Base-by-base conservation (phyloP, 257 asterid species). In the Forsythia suspensa region DNA sequence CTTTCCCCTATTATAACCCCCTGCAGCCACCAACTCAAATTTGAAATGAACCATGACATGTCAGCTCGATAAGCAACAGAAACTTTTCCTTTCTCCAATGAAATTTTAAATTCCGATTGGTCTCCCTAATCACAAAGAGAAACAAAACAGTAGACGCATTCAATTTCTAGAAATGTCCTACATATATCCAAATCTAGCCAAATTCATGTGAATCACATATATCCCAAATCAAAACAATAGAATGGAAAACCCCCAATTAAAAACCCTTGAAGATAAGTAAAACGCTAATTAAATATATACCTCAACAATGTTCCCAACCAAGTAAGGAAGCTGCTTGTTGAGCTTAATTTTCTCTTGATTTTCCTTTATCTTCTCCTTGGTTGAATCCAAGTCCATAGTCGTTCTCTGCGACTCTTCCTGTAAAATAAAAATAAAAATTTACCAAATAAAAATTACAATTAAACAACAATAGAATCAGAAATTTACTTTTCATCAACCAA, bases 221-320 rank as follows among this genome's bases (percentile, higher is more conserved):
- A 21, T 71, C 75, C 42, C 18, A 65, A 68, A 40, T 44, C 68
- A 40, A 76, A 52, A 43, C 38, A n/a, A 13, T 9, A 13, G 8
- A 39, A 51, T 10, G 20, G 63, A 69, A 76, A 48, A 24, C 8
- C 29, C 51, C 40, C 16, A 77, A 69, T 59, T 55, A 16, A 73
- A 74, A 11, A 74, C 8, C 43, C 68, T 8, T 15, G 39, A 37
- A 16, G 16, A n/a, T 72, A 21, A 66, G 11, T 7, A 20, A 70
- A 37, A 36, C 68, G 65, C 11, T 9, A 18, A 13, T 51, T 15
- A 15, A 51, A 11, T 12, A 15, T 15, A 15, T 75, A 93, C 96
- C 97, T 91, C 98, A 55, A 94, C 97, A 59, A 94, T 94, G 83
- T 91, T 94, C 37, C 98, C 97, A 18, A 94, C 97, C 86, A 94